These are phyloP conservation scores for Singerocomus inundabilis DNA, from an alignment of 1,284 basidiomycete species.

Conservation along the genomic window DNA sequence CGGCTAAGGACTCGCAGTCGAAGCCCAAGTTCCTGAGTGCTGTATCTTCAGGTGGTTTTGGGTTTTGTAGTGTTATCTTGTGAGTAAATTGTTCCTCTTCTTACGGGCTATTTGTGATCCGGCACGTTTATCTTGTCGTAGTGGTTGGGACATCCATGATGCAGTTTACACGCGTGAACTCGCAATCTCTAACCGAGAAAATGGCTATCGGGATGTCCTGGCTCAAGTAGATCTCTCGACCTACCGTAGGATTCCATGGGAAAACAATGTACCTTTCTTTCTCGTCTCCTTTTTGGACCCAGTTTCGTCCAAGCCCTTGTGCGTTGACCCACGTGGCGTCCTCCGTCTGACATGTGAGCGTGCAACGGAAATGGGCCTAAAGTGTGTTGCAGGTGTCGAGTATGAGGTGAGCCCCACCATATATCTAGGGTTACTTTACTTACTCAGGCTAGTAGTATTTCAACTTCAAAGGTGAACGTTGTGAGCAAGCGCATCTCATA, in stretches of 20 bases:
- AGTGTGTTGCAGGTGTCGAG: conserved; percentile 81
- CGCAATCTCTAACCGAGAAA: conserved; percentile 84
- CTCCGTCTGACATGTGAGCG: conserved; percentile 59
- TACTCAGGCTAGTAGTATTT: conserved; percentile 70
- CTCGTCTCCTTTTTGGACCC: conserved; percentile 88
- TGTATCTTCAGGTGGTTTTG: conserved; percentile 81
- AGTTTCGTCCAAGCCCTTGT: conserved; percentile 71
- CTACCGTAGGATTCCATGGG: conserved; percentile 89
- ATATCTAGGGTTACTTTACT: neutral
- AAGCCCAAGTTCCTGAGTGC: conserved; percentile 91
- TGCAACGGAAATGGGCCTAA: conserved; percentile 50
- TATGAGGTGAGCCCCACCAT: conserved; percentile 67
- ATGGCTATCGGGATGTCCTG: conserved; percentile 88
- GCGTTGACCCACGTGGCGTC: conserved; percentile 85
- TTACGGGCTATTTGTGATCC: neutral
- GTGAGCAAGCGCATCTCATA: neutral
- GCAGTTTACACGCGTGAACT: conserved; percentile 80
- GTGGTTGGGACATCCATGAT: conserved; percentile 90
- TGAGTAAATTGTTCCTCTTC: conserved; percentile 34
- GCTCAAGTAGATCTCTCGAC: conserved; percentile 84
- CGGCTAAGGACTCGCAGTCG: conserved; percentile 46
- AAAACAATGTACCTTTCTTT: conserved; percentile 91
- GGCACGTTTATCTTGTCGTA: conserved; percentile 28
- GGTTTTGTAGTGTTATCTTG: conserved; percentile 92
- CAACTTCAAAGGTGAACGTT: conserved; percentile 76